These are phyloP conservation scores for Hygrophoropsis aurantiaca DNA, from an alignment of 768 basidiomycete genomes.

Conservation along the genomic window DNA sequence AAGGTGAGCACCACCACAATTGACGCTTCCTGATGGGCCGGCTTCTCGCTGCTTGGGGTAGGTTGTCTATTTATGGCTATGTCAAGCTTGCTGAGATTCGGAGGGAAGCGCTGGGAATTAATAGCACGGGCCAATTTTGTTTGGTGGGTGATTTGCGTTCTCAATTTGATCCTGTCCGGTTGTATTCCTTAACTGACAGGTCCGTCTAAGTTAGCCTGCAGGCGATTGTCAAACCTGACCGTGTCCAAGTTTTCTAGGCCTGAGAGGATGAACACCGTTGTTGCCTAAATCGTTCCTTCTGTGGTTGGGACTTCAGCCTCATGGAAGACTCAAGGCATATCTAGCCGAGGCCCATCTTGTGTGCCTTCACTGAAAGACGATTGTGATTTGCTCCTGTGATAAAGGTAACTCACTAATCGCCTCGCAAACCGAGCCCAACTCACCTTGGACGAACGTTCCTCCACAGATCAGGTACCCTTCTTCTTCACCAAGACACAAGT, in stretches of 20 bases:
- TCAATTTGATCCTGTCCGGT: background rate
- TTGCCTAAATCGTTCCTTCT: conserved; percentile 21
- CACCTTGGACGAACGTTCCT: conserved; percentile 7
- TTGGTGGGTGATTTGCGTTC: background rate
- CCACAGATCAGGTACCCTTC: conserved; percentile 1
- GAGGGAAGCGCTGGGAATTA: too few species aligned
- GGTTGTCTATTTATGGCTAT: background rate
- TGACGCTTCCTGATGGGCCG: background rate
- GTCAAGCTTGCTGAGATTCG: too few species aligned
- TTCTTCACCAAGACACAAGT: background rate
- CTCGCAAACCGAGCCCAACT: background rate
- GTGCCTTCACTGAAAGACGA: conserved; percentile 2
- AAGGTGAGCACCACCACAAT: conserved; percentile 4
- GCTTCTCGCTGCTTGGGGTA: background rate
- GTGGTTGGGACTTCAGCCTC: conserved; percentile 19
- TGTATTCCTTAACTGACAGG: background rate
- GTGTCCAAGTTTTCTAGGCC: conserved; percentile 10
- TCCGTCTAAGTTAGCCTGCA: background rate
- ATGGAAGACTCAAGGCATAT: conserved; percentile 30
- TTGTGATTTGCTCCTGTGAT: conserved; percentile 7
- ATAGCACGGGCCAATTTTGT: too few species aligned
- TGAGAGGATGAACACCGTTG: background rate
- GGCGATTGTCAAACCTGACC: conserved; percentile 13
- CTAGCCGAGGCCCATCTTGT: conserved; percentile 24
- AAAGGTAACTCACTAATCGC: conserved; percentile 3